Conservation (phyloP, 2,329 filamentous ascomycete genomes). For the Beauveria caledonica region DNA sequence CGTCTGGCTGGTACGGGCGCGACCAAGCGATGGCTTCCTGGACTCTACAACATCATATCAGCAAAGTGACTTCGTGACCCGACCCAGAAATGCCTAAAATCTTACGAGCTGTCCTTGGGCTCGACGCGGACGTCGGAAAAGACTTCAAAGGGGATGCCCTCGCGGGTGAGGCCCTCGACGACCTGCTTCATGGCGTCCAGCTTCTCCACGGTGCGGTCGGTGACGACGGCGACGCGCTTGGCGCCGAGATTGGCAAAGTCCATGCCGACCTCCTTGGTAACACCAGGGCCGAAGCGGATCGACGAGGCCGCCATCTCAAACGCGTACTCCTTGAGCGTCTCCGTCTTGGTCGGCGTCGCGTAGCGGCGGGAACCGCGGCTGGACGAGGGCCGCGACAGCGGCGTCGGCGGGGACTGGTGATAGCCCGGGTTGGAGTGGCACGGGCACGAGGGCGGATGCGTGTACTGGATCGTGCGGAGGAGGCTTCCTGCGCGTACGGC, state of each 20-base stretch:
- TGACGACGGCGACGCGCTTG: conserved; percentile 84
- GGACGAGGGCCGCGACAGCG: conserved; percentile 38
- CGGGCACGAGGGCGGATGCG: conserved; percentile 79
- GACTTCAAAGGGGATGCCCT: conserved; percentile 73
- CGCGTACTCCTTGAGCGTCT: conserved; percentile 83
- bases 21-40: conserved; percentile 83
- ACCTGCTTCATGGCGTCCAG: conserved; percentile 87
- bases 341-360: conserved; percentile 59
- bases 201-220: conserved; percentile 72
- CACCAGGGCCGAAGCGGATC: conserved; percentile 88
- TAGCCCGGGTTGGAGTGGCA: conserved; percentile 86
- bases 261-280: conserved; percentile 95
- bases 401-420: conserved; percentile 55
- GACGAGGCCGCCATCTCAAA: conserved; percentile 97
- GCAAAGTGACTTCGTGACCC: background rate
- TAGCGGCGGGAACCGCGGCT: conserved; percentile 38
- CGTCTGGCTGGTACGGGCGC: conserved; percentile 73
- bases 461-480: conserved; percentile 83
- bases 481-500: conserved; percentile 60
- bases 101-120: conserved; percentile 87
- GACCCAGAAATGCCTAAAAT: conserved; percentile 13
- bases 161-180: conserved; percentile 65
- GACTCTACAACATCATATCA: conserved; percentile 43
- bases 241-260: conserved; percentile 88
- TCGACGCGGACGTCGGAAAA: conserved; percentile 78